Conservation (phyloP, 2,329 filamentous ascomycete genomes). For the Aspergillus costaricaensis region DNA sequence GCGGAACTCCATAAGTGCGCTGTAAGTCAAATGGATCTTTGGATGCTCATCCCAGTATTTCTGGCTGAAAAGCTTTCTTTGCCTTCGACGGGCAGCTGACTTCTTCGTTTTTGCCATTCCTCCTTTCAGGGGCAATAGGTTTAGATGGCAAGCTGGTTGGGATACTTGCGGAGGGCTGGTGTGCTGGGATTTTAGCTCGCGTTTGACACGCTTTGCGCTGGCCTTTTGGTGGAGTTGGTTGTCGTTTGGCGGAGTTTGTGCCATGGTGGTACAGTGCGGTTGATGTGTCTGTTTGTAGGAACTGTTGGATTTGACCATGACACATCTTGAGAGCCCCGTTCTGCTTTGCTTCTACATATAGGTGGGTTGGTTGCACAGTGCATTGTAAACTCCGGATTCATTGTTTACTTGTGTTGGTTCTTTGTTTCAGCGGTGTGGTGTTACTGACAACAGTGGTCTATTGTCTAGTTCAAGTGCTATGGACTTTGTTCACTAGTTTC, state of each 20-base stretch:
- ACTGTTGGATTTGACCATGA: not conserved
- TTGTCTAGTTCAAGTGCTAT: too few species aligned
- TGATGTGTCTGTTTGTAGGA: not conserved
- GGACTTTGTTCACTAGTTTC: not conserved
- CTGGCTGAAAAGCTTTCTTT: not conserved
- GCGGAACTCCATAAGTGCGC: not conserved
- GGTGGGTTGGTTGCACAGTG: not conserved
- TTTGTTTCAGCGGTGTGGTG: not conserved
- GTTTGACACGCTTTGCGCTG: not conserved
- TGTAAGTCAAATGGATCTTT: not conserved
- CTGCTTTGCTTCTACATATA: not conserved
- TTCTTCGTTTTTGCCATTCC: not conserved
- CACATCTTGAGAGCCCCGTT: not conserved
- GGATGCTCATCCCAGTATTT: not conserved
- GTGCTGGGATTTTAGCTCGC: not conserved
- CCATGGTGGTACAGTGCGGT: not conserved
- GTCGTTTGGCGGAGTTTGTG: not conserved
- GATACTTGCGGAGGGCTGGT: not conserved
- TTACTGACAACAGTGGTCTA: not conserved
- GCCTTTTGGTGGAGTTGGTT: not conserved
- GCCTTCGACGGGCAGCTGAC: not conserved
- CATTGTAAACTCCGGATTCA: not conserved
- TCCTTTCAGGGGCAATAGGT: not conserved
- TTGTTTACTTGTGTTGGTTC: not conserved
- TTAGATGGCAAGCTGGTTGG: not conserved